Base-by-base conservation (phyloP, 768 basidiomycete species). In the Cyathus striatus region DNA sequence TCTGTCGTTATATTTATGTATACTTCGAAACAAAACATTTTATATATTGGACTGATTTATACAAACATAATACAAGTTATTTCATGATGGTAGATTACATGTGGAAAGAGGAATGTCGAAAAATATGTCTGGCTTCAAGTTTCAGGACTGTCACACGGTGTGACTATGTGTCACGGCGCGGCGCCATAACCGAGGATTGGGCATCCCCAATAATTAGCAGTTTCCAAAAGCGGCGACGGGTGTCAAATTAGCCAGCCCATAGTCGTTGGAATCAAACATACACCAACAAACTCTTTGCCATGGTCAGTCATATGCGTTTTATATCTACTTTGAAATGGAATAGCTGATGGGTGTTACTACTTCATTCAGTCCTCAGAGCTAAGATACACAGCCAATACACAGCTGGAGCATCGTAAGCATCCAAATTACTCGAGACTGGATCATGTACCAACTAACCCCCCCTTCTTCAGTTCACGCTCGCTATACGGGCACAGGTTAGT, bases 371-470 rank as follows among this genome's bases (percentile, higher is more conserved):
- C 88, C 40, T 93, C 90, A 30, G 94, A 98, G 64, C 73, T 96
- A 4, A 75, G 94, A 54, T 96, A 97, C 59, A 97, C 94, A 0
- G 92, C 91, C 13, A 98, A 95, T 60, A 94, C 94, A 10, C 94
- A 98, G 62, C 66, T 94, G 21, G 92, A 96, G 63, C 93, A 96
- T 65, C 69, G 94, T 95, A 55, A 63, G 91, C 76, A 14, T 21
- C 18, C 41, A 42, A 21, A 39, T 36, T 25, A 7, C 23, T 32
- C 21, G 14, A 5, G 21, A 6, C 12, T 16, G 23, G n/a, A n/a
- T n/a, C n/a, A n/a, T 32, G 10, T 16, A 6, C 24, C 24, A 45
- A 40, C 24, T 47, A 34, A 49, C 47, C 38, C 52, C 48, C 48
- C 45, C 37, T 43, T 23, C 45, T 35, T 18, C 49, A 96, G 93